Evolutionary conservation across 805 yeast species (phyloP), one percentile per base, ranked within the genome.

Genomic region (Sungouiella blattae): DNA sequence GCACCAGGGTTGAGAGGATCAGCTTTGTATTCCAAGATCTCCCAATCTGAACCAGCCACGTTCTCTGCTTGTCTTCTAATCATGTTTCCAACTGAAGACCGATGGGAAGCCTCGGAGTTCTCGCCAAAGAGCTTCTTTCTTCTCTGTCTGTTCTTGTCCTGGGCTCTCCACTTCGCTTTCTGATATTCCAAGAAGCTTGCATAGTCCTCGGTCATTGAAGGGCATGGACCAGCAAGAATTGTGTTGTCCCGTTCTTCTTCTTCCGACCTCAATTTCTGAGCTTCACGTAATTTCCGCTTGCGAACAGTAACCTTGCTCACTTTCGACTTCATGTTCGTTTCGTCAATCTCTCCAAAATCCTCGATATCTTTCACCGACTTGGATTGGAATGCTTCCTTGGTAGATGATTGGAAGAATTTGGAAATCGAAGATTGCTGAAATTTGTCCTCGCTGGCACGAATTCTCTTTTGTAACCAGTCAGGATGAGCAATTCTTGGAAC

Each of bases 401-500:
- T 53, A 0, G 77, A 56, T 27, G 64, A 63, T 7, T 60, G 48
- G 47, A 88, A 82, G 55, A 84, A 85, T 2, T 62, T 62, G 1
- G 71, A 58, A 32, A 91, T 62, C 0, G 78, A 75, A 2, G 79
- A 69, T 58, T 91, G 98, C 51, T 85, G 85, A 51, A 75, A 69
- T 39, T 74, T 77, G 53, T 86, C 91, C 36, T 78, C 77, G 36
- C 69, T 75, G 5, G 62, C 63, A 2, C 72, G 69, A 35, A 91
- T 78, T 40, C 73, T 75, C 47, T 73, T 80, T 40, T 71, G 74
- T 37, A 93, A 67, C 99, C 99, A 93, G 20, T 83, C 93, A 0
- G 99, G 99, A 52, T 91, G 97, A 4, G 77, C 76, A 5, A 94
- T 91, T 47, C 97, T 70, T 4, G 97, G 97, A 28, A 94, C 97